Conservation (phyloP, 2,329 filamentous ascomycete genomes). For the Clonostachys solani region DNA sequence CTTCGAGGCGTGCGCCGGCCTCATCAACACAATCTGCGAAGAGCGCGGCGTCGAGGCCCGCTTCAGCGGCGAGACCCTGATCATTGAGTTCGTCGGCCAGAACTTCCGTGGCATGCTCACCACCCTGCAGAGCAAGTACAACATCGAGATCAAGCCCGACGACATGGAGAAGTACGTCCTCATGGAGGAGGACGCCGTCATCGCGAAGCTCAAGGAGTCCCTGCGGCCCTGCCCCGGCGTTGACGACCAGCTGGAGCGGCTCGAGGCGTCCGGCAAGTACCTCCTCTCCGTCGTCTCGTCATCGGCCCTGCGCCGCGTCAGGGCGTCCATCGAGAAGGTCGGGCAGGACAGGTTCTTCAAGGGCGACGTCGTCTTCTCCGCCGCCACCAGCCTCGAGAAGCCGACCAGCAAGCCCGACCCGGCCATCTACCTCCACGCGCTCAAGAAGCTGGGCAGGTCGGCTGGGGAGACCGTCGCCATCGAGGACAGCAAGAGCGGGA, state of each 20-base stretch:
- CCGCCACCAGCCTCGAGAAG: conserved; percentile 69
- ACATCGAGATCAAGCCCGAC: conserved; percentile 62
- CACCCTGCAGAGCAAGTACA: conserved; percentile 70
- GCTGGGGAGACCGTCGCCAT: conserved; percentile 72
- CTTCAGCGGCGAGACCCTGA: conserved; percentile 76
- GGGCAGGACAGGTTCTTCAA: conserved; percentile 77
- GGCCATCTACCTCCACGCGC: conserved; percentile 77
- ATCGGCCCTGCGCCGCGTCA: conserved; percentile 72
- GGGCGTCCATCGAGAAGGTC: conserved; percentile 75
- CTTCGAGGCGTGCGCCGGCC: conserved; percentile 85
- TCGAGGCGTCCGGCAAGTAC: conserved; percentile 60
- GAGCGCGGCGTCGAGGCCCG: conserved; percentile 57
- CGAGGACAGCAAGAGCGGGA: conserved; percentile 86
- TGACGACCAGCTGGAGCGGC: conserved; percentile 60
- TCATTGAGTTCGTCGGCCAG: conserved; percentile 85
- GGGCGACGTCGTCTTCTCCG: conserved; percentile 73
- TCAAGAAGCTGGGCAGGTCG: conserved; percentile 68
- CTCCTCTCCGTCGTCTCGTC: conserved; percentile 76
- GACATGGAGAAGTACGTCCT: conserved; percentile 73
- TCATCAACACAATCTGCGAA: conserved; percentile 81
- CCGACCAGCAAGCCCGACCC: conserved; percentile 92
- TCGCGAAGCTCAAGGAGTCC: conserved; percentile 68
- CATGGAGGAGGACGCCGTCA: conserved; percentile 78
- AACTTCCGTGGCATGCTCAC: conserved; percentile 93
- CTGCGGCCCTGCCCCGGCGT: conserved; percentile 67